These are phyloP conservation scores for Fusarium sp. DNA, from an alignment of 2,329 filamentous ascomycete genomes.

Conservation along the genomic window DNA sequence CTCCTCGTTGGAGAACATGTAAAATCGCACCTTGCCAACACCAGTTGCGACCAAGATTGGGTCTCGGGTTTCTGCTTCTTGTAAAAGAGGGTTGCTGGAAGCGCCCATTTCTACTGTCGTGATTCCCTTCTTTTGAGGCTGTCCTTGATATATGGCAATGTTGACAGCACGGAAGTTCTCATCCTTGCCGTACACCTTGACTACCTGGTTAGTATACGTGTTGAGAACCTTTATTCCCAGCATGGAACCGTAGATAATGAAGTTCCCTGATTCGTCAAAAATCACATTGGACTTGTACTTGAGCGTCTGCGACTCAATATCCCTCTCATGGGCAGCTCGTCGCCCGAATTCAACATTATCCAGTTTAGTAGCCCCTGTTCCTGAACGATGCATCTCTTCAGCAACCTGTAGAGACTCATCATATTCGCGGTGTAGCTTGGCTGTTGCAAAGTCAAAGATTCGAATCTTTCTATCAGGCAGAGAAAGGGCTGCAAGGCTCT, in stretches of 20 bases:
- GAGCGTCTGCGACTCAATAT: conserved; percentile 79
- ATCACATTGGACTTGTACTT: conserved; percentile 84
- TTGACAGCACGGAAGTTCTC: conserved; percentile 88
- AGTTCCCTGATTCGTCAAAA: conserved; percentile 96
- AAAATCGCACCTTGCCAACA: conserved; percentile 90
- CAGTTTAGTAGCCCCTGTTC: conserved; percentile 82
- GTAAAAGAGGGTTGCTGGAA: conserved; percentile 90
- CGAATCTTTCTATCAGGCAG: conserved; percentile 94
- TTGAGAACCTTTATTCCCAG: conserved; percentile 95
- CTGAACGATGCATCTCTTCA: conserved; percentile 96
- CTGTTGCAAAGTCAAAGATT: conserved; percentile 91
- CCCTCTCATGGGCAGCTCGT: conserved; percentile 85
- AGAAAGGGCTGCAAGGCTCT: conserved; percentile 89
- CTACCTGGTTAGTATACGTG: conserved; percentile 91
- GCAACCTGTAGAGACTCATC: conserved; percentile 93
- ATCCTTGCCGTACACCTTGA: conserved; percentile 90
- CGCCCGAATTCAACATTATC: conserved; percentile 94
- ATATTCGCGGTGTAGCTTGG: conserved; percentile 90
- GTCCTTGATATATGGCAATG: conserved; percentile 91
- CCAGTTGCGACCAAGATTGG: conserved; percentile 89
- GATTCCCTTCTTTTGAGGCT: conserved; percentile 92
- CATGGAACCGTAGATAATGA: conserved; percentile 93
- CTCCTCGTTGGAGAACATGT: conserved; percentile 95
- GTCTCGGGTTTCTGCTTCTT: conserved; percentile 91
- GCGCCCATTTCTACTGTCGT: conserved; percentile 98